Evolutionary conservation across 495 filamentous ascomycete species (phyloP).

Genomic region (Hypoxylon crocopeplum): DNA sequence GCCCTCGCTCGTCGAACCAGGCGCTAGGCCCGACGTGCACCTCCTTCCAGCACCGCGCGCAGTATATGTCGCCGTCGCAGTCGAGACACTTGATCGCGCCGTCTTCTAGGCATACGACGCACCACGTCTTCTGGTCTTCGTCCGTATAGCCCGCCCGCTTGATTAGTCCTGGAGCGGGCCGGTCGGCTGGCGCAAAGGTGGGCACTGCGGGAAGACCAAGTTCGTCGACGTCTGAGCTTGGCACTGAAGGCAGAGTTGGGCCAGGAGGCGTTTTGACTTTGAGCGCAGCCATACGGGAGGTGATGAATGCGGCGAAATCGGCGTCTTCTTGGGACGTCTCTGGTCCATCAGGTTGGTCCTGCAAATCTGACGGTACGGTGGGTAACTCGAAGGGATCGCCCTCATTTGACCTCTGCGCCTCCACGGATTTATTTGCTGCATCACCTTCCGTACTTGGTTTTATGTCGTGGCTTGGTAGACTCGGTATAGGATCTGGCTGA

Average conservation of each 20-base stretch:
- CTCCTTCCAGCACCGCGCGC: slow-evolving; percentile 70
- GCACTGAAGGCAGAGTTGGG: slow-evolving; percentile 31
- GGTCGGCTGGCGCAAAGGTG: slow-evolving; percentile 54
- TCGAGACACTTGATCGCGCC: slow-evolving; percentile 66
- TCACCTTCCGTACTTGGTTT: slow-evolving; percentile 1
- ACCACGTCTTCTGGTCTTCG: slow-evolving; percentile 72
- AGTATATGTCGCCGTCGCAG: slow-evolving; percentile 72
- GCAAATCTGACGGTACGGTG: slow-evolving; percentile 43
- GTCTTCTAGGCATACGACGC: slow-evolving; percentile 72
- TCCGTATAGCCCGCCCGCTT: slow-evolving; percentile 57
- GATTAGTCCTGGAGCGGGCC: slow-evolving; percentile 41
- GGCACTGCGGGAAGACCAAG: slow-evolving; percentile 62
- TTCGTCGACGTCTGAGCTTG: slow-evolving; percentile 39
- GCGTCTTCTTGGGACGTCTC: slow-evolving; percentile 16
- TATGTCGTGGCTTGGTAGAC: slow-evolving; percentile 12
- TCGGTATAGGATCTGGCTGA: slow-evolving; percentile 3
- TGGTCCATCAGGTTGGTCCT: slow-evolving; percentile 26
- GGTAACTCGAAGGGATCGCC: slow-evolving; percentile 41
- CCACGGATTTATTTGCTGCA: background rate
- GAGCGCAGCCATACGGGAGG: slow-evolving; percentile 50
- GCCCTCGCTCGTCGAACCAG: slow-evolving; percentile 62
- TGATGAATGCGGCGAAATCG: slow-evolving; percentile 49
- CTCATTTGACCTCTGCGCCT: background rate
- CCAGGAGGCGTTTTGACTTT: slow-evolving; percentile 31
- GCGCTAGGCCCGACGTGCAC: slow-evolving; percentile 67